A percentile compares a stretch with the other conserved stretches of the same genome.
Evolutionary conservation across 2,329 filamentous ascomycete genomes (phyloP).

Genomic region (Exophiala alcalophila): DNA sequence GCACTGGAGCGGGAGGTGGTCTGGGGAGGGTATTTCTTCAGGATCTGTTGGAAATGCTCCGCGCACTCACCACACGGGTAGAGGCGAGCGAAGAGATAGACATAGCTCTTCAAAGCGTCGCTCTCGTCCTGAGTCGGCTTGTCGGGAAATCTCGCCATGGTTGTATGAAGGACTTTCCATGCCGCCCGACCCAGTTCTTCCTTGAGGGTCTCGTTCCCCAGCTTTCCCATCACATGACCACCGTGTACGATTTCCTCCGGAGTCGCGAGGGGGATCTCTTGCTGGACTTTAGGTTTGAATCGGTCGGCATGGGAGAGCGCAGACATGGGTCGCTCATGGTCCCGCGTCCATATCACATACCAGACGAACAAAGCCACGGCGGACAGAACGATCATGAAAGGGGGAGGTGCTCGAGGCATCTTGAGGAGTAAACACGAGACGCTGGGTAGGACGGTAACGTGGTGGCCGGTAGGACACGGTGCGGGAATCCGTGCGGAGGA

Average conservation of each 20-base stretch:
- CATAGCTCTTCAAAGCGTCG: conserved; percentile 57
- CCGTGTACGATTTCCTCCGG: conserved; percentile 42
- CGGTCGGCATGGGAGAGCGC: conserved; percentile 18
- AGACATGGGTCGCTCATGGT: conserved; percentile 20
- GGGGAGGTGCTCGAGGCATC: conserved; percentile 31
- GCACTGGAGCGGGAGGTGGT: conserved; percentile 60
- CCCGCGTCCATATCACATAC: conserved; percentile 30
- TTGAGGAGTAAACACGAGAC: too few relatives aligned
- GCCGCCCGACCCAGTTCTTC: conserved; percentile 63
- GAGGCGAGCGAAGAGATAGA: conserved; percentile 62
- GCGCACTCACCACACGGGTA: conserved; percentile 68
- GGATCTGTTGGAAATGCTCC: conserved; percentile 59
- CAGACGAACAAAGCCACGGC: conserved; percentile 32
- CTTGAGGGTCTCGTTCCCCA: conserved; percentile 51
- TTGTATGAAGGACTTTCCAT: conserved; percentile 66
- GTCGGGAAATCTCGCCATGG: conserved; percentile 64
- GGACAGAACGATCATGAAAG: conserved; percentile 30
- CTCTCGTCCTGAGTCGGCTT: conserved; percentile 60
- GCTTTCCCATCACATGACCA: conserved; percentile 45
- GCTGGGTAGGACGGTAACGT: too few relatives aligned
- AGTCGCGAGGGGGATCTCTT: conserved; percentile 16
- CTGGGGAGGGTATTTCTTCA: conserved; percentile 63
- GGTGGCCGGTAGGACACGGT: too few relatives aligned
- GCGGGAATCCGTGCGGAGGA: too few relatives aligned
- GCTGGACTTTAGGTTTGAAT: conserved; percentile 19